A percentile compares a stretch with the other conserved stretches of the same genome.
Conservation (phyloP, 1,139 yeast genomes). For the Yamadazyma taylorii region DNA sequence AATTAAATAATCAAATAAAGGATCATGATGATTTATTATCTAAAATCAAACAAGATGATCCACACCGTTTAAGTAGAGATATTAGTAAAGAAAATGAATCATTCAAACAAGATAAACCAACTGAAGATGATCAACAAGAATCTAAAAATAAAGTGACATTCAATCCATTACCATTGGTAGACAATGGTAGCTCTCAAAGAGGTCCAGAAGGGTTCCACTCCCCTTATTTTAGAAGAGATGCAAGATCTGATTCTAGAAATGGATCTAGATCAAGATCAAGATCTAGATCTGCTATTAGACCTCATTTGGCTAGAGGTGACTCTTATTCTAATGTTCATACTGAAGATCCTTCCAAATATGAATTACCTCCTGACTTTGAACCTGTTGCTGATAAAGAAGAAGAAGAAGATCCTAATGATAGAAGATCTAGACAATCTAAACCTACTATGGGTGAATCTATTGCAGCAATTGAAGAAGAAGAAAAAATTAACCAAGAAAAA, state of each 20-base stretch:
- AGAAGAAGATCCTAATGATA: conserved; percentile 30
- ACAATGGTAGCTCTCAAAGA: conserved; percentile 4
- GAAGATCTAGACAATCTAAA: conserved; percentile 43
- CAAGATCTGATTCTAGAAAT: conserved; percentile 27
- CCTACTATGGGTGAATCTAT: conserved; percentile 54
- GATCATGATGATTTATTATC: conserved; percentile 38
- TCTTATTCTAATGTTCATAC: conserved; percentile 53
- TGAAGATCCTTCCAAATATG: conserved; percentile 43
- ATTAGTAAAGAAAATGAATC: conserved; percentile 11
- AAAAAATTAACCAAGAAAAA: conserved; percentile 15
- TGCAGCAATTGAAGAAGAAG: conserved; percentile 43
- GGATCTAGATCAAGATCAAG: conserved; percentile 24
- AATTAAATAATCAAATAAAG: conserved; percentile 41
- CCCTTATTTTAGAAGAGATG: conserved; percentile 45
- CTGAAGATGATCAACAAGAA: neutral
- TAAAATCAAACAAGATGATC: conserved; percentile 39
- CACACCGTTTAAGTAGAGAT: conserved; percentile 34
- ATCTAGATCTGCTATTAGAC: conserved; percentile 36
- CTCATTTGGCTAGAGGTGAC: conserved; percentile 68
- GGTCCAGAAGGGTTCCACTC: conserved; percentile 36
- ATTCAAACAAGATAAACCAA: conserved; percentile 6
- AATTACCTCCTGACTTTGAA: conserved; percentile 43
- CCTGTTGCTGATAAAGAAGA: conserved; percentile 21
- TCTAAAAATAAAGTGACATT: conserved; percentile 2
- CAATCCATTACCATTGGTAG: conserved; percentile 15